These are phyloP conservation scores for Talaromyces sp. DNA, from an alignment of 2,329 filamentous ascomycete genomes.

Conservation along the genomic window DNA sequence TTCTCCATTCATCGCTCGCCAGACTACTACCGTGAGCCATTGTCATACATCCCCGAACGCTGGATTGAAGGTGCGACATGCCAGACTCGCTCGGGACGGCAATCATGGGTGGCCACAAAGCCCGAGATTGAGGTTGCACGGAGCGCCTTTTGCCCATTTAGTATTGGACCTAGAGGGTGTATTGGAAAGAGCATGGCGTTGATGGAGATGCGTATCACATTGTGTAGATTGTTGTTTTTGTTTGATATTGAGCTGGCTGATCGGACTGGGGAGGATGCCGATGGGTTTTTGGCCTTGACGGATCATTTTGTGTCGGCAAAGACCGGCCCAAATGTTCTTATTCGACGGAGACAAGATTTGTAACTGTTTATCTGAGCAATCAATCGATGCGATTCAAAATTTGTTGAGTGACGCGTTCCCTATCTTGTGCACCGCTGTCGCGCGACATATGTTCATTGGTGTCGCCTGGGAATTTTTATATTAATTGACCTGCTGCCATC, in stretches of 20 bases:
- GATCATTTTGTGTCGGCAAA: constrained; percentile 40
- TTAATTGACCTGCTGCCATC: background rate
- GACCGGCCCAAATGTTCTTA: constrained; percentile 35
- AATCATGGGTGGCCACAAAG: constrained; percentile 43
- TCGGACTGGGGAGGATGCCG: constrained; percentile 32
- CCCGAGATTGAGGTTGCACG: constrained; percentile 54
- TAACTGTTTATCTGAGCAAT: background rate
- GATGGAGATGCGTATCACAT: constrained; percentile 40
- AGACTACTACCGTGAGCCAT: constrained; percentile 59
- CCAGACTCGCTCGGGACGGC: constrained; percentile 30
- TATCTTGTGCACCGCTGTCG: background rate
- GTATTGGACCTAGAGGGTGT: constrained; percentile 41
- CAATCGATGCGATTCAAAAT: background rate
- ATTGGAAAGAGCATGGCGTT: constrained; percentile 44
- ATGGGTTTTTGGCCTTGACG: constrained; percentile 34
- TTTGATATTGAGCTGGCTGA: constrained; percentile 39
- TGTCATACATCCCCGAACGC: constrained; percentile 60
- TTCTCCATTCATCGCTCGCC: constrained; percentile 68
- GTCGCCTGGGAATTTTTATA: background rate
- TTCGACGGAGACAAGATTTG: constrained; percentile 12
- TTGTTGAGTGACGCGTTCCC: background rate
- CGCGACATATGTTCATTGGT: background rate
- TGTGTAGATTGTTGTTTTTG: constrained; percentile 38
- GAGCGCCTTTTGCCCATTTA: constrained; percentile 66
- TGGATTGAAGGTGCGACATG: constrained; percentile 56